These are phyloP conservation scores for Wickerhamiella qilinensis DNA, from an alignment of 805 yeast genomes.

Conservation along the genomic window DNA sequence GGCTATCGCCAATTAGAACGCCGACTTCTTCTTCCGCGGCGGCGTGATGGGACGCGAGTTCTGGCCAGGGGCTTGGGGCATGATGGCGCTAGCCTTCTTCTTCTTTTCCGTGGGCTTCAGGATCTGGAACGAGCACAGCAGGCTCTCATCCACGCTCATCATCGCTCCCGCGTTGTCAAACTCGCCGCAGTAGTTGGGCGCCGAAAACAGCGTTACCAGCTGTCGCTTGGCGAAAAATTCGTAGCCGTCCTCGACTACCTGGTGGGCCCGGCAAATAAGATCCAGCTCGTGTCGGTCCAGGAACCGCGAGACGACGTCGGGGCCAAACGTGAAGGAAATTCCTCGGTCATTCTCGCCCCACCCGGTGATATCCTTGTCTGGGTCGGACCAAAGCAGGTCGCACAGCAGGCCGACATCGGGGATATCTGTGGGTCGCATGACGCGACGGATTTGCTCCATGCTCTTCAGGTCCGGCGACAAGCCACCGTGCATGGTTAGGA, in stretches of 20 bases:
- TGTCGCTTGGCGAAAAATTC: constrained; percentile 94
- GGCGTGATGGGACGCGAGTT: constrained; percentile 39
- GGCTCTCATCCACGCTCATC: constrained; percentile 97
- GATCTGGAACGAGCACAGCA: constrained; percentile 81
- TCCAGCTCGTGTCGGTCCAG: constrained; percentile 97
- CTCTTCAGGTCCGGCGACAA: constrained; percentile 91
- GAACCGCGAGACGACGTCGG: constrained; percentile 92
- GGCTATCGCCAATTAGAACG: neutral
- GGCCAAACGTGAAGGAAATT: constrained; percentile 98
- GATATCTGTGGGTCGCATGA: constrained; percentile 98
- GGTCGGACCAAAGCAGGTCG: constrained; percentile 96
- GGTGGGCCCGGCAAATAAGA: constrained; percentile 95
- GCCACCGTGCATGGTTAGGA: constrained; percentile 98
- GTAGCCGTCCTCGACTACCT: constrained; percentile 97
- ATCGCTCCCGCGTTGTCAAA: constrained; percentile 98
- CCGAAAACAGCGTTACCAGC: constrained; percentile 85
- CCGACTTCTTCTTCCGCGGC: constrained; percentile 32
- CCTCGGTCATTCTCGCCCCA: constrained; percentile 99
- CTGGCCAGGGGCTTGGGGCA: constrained; percentile 15
- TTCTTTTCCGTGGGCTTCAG: constrained; percentile 97
- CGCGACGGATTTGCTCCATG: constrained; percentile 97
- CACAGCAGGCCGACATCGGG: constrained; percentile 95
- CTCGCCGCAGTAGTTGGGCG: constrained; percentile 98
- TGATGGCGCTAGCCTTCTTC: constrained; percentile 39
- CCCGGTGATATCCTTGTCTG: constrained; percentile 94